These are phyloP conservation scores for Penicillium fuscoglaucum DNA, from an alignment of 2,329 filamentous ascomycete species.

Conservation along the genomic window DNA sequence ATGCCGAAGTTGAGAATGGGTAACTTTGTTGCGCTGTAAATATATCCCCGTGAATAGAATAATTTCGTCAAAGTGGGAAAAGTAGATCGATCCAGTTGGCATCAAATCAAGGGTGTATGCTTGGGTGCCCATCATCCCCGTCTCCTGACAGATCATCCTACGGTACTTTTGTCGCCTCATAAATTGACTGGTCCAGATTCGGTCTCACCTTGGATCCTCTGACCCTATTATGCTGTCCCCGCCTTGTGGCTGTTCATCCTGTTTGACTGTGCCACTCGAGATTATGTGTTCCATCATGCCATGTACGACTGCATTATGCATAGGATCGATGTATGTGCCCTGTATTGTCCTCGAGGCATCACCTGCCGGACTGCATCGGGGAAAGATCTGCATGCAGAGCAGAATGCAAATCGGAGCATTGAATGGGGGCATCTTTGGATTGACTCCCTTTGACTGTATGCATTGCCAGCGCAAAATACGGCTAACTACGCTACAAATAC, in stretches of 20 bases:
- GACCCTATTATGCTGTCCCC: slow-evolving; percentile 10
- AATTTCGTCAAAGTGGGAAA: neutral
- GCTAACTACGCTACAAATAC: neutral
- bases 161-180: slow-evolving; percentile 14
- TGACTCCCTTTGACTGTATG: neutral
- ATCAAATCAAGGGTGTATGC: neutral
- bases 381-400: slow-evolving; percentile 17
- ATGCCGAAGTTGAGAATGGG: slow-evolving; percentile 1
- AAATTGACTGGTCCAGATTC: slow-evolving; percentile 14
- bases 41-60: neutral
- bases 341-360: slow-evolving; percentile 18
- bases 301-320: slow-evolving; percentile 6
- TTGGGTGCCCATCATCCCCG: neutral
- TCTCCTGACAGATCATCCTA: slow-evolving; percentile 8
- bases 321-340: slow-evolving; percentile 6
- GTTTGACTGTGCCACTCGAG: slow-evolving; percentile 18
- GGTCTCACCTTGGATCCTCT: neutral
- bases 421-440: slow-evolving; percentile 20
- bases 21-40: neutral
- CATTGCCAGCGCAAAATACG: neutral
- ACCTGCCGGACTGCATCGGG: slow-evolving; percentile 20
- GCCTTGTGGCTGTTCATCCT: slow-evolving; percentile 24
- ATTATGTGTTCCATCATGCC: slow-evolving; percentile 9
- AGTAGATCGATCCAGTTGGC: slow-evolving; percentile 1
- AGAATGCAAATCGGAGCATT: slow-evolving; percentile 17